A percentile compares a stretch with the other conserved stretches of the same genome.
phyloP scores from a whole-genome alignment of 2,329 filamentous ascomycete genomes.

The Magnaporthiopsis rhizophila region DNA sequence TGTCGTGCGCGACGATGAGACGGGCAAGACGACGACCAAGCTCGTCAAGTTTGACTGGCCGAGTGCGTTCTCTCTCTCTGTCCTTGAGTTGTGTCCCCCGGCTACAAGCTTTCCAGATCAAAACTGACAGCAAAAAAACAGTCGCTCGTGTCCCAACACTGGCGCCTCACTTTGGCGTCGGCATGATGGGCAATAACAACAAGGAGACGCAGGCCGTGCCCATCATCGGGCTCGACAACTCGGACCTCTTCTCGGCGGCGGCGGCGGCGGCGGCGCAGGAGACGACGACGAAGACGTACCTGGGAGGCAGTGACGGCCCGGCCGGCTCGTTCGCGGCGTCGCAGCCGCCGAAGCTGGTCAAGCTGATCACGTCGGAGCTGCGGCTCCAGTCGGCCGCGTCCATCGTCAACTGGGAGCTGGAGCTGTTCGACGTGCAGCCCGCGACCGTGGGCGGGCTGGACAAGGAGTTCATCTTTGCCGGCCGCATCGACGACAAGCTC shows the following conservation, averaged over 20 bases:
- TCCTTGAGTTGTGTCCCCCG: no score
- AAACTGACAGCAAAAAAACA: conserved; percentile 11
- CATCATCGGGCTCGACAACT: conserved; percentile 80
- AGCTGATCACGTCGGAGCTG: conserved; percentile 73
- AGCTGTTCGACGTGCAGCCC: conserved; percentile 86
- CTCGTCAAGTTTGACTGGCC: conserved; percentile 92
- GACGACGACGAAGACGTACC: conserved; percentile 27
- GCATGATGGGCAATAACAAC: conserved; percentile 62
- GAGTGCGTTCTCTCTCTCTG: conserved; percentile 30
- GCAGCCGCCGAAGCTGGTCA: conserved; percentile 78
- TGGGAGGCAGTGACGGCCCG: conserved; percentile 29
- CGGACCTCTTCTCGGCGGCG: conserved; percentile 37
- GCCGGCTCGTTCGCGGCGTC: conserved; percentile 68
- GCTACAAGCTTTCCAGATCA: background rate
- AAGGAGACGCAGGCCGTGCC: conserved; percentile 90
- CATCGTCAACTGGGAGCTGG: conserved; percentile 94
- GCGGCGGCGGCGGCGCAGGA: conserved; percentile 22
- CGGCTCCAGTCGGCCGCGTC: conserved; percentile 61
- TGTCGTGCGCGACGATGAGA: conserved; percentile 63
- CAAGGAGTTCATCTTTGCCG: conserved; percentile 89
- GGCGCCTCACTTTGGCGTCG: conserved; percentile 86
- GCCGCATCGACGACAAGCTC: conserved; percentile 94
- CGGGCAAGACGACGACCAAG: conserved; percentile 69
- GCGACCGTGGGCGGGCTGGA: conserved; percentile 78
- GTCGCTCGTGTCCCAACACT: conserved; percentile 85